Percentiles rank a stretch among this genome's conserved stretches.
Conservation (phyloP, 208 protist species). For the Trypanosoma avium region DNA sequence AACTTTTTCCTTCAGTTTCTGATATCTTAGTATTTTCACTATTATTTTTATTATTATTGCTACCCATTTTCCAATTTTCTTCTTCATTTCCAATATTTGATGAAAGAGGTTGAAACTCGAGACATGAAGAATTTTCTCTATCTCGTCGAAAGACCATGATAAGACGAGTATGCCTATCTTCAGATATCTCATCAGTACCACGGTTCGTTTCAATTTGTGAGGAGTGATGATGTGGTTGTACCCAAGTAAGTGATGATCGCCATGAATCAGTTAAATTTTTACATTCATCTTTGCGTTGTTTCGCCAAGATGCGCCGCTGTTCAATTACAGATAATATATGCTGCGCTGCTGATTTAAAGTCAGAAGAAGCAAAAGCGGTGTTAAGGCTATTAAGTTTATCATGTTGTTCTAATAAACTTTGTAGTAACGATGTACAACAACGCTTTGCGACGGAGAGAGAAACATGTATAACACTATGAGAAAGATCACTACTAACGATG, state of each 20-base stretch:
- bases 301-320: background rate
- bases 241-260: background rate
- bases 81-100: slow-evolving; percentile 2
- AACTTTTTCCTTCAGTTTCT: background rate
- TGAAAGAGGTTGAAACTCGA: background rate
- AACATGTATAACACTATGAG: slow-evolving; percentile 6
- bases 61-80: background rate
- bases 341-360: slow-evolving; percentile 11
- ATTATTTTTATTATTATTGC: background rate
- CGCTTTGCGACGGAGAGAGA: slow-evolving; percentile 22
- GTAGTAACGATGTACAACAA: slow-evolving; percentile 23
- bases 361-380: slow-evolving; percentile 6
- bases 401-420: slow-evolving; percentile 23
- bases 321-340: slow-evolving; percentile 8
- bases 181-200: background rate
- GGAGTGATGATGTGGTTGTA: background rate
- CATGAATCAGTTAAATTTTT: background rate
- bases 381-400: slow-evolving; percentile 15
- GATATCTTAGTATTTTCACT: background rate
- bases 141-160: background rate
- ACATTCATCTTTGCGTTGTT: background rate
- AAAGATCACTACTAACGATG: background rate
- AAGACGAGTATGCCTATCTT: background rate
- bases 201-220: background rate
- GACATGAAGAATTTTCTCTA: background rate